These are phyloP conservation scores for Platanthera zijinensis DNA, from an alignment of 106 monocot species.

Conservation along the genomic window DNA sequence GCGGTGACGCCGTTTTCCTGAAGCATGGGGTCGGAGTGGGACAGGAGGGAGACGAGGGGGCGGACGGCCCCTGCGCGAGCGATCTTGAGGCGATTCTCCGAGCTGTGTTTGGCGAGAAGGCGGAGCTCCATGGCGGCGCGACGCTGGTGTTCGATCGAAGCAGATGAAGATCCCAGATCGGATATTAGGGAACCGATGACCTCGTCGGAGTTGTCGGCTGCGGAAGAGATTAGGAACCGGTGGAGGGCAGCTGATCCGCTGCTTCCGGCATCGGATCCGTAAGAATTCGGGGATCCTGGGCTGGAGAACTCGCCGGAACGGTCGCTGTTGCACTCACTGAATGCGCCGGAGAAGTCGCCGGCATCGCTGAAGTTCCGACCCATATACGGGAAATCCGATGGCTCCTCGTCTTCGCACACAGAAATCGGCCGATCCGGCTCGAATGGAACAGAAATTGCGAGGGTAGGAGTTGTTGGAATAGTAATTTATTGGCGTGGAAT, in stretches of 20 bases:
- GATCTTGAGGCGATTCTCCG: constrained; percentile 45
- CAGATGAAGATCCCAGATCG: constrained; percentile 26
- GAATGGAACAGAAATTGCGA: neutral
- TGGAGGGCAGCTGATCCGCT: constrained; percentile 11
- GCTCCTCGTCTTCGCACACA: constrained; percentile 10
- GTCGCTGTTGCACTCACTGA: constrained; percentile 80
- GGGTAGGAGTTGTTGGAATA: neutral
- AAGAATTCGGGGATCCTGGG: constrained; percentile 3
- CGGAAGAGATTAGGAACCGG: constrained; percentile 38
- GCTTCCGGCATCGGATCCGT: neutral
- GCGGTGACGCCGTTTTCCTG: constrained; percentile 64
- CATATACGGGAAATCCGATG: constrained; percentile 23
- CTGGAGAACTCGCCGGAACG: constrained; percentile 50
- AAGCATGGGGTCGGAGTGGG: constrained; percentile 44
- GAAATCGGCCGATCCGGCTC: neutral
- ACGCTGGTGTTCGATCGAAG: constrained; percentile 33
- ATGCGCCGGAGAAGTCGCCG: constrained; percentile 49
- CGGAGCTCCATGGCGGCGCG: constrained; percentile 48
- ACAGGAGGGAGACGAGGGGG: constrained; percentile 58
- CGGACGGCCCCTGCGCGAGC: constrained; percentile 46
- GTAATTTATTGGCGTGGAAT: neutral
- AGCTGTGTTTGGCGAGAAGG: constrained; percentile 55
- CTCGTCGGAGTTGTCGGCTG: constrained; percentile 29
- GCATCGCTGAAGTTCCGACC: constrained; percentile 29
- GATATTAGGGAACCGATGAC: constrained; percentile 25